Conservation (phyloP, 2,329 filamentous ascomycete genomes). For the Calycina herbarum region DNA sequence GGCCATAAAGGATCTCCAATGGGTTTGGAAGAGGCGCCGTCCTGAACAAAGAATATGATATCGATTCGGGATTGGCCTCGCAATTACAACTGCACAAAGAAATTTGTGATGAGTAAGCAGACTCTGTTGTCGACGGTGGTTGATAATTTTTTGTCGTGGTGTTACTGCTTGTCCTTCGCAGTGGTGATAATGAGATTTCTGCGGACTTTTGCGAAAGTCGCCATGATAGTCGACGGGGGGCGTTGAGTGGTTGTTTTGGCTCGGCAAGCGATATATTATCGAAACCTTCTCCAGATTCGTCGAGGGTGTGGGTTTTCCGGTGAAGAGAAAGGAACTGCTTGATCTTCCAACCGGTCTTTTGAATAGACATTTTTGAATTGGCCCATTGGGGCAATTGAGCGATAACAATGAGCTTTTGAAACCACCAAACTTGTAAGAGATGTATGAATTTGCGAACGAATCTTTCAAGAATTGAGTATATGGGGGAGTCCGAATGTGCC, state of each 20-base stretch:
- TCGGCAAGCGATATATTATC: slow-evolving; percentile 13
- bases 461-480: background rate
- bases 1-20: slow-evolving; percentile 35
- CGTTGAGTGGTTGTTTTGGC: slow-evolving; percentile 13
- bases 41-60: slow-evolving; percentile 32
- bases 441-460: background rate
- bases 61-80: slow-evolving; percentile 31
- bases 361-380: slow-evolving; percentile 24
- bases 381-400: slow-evolving; percentile 6
- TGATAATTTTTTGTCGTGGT: slow-evolving; percentile 18
- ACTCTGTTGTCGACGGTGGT: slow-evolving; percentile 40
- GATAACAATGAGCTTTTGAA: background rate
- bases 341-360: slow-evolving; percentile 28
- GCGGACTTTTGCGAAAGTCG: slow-evolving; percentile 18
- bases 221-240: slow-evolving; percentile 24
- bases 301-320: slow-evolving; percentile 17
- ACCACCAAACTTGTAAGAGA: background rate
- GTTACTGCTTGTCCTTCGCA: slow-evolving; percentile 20
- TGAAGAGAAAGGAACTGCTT: slow-evolving; percentile 28
- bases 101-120: slow-evolving; percentile 43
- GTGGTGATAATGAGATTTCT: slow-evolving; percentile 14
- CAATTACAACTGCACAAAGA: slow-evolving; percentile 49
- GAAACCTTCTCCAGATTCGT: slow-evolving; percentile 11
- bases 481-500: background rate
- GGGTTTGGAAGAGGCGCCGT: slow-evolving; percentile 16